A percentile compares a stretch with the other conserved stretches of the same genome.
Conservation (phyloP, 1,284 basidiomycete species). For the Pulchroboletus neoregius region DNA sequence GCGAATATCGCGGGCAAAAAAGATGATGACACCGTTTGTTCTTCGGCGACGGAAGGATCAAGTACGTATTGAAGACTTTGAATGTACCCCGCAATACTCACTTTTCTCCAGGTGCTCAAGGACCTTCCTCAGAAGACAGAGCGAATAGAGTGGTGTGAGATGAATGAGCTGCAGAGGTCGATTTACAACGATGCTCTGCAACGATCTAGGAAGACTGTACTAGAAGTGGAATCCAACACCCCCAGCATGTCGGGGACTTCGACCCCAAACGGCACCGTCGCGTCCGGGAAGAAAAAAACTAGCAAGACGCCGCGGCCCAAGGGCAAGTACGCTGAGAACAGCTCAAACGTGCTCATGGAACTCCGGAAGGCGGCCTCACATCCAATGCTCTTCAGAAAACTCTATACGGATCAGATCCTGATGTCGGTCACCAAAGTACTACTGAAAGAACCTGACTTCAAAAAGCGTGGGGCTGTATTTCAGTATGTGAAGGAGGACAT, state of each 20-base stretch:
- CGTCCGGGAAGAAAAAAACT: conserved; percentile 44
- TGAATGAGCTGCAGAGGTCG: conserved; percentile 79
- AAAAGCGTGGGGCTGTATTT: conserved; percentile 71
- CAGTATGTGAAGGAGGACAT: conserved; percentile 89
- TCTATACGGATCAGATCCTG: conserved; percentile 78
- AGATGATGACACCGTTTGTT: conserved; percentile 99
- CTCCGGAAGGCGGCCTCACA: conserved; percentile 94
- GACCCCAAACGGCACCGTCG: conserved; percentile 36
- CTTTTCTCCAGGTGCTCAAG: conserved; percentile 68
- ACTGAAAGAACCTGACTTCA: conserved; percentile 89
- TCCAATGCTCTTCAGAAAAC: conserved; percentile 89
- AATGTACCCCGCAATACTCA: conserved; percentile 8
- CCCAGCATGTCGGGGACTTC: conserved; percentile 36
- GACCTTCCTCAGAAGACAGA: conserved; percentile 93
- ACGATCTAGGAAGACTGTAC: conserved; percentile 79
- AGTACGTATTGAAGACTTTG: conserved; percentile 36
- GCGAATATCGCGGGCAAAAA: conserved; percentile 91
- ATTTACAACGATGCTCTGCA: conserved; percentile 86
- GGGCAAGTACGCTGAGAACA: conserved; percentile 72
- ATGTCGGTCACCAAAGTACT: conserved; percentile 76
- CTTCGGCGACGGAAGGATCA: conserved; percentile 93
- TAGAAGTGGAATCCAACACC: conserved; percentile 46
- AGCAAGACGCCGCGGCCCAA: conserved; percentile 46
- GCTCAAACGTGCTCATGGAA: conserved; percentile 92
- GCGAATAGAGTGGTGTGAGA: conserved; percentile 90